Percentiles rank a stretch among this genome's conserved stretches.
phyloP scores from a whole-genome alignment of 2,329 filamentous ascomycete species.

The Magnaporthales sp. region DNA sequence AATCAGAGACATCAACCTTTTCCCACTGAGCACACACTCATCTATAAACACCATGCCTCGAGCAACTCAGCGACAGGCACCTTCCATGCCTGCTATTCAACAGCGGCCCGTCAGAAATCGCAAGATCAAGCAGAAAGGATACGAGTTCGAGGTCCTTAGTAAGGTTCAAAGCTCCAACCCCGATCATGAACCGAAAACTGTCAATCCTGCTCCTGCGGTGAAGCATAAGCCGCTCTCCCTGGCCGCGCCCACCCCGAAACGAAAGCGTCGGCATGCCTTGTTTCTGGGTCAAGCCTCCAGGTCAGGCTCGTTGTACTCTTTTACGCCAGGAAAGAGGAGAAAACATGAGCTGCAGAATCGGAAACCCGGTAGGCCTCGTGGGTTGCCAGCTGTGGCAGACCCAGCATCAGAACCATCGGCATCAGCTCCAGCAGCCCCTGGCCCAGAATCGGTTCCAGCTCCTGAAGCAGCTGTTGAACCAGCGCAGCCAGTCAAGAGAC shows the following conservation, averaged over 20 bases:
- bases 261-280: background rate
- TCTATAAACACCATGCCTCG: background rate
- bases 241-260: background rate
- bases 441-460: background rate
- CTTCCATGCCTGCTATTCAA: background rate
- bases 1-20: background rate
- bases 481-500: background rate
- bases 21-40: too few species aligned
- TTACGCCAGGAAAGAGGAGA: background rate
- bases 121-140: conserved; percentile 4
- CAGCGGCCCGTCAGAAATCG: conserved; percentile 3
- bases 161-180: background rate
- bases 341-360: background rate
- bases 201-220: background rate
- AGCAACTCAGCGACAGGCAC: background rate
- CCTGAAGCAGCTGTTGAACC: background rate
- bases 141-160: conserved; percentile 4
- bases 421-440: background rate
- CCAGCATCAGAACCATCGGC: background rate
- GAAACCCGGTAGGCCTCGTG: background rate
- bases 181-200: background rate
- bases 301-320: background rate
- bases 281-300: background rate
- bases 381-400: background rate
- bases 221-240: background rate